Evolutionary conservation across 2,329 filamentous ascomycete species (phyloP), one percentile per base, ranked within the genome.

Genomic region (Clarireedia homoeocarpa): DNA sequence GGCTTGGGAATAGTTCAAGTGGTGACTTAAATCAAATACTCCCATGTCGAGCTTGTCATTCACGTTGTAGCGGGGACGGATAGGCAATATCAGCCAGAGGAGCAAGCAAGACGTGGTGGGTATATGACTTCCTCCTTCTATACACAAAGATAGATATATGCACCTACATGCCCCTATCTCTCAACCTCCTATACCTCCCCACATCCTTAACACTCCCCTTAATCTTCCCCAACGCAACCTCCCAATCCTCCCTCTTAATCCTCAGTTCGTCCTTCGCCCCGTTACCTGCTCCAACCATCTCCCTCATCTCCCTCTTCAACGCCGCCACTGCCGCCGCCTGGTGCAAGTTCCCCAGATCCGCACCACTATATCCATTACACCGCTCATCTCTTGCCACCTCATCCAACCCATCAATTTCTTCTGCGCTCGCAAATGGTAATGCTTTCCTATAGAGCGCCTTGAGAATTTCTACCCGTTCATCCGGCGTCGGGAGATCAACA

Each of bases 401-500:
- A 3, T 81, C 81, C 1, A 94, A 72, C 1, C 75, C 73, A 0
- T 80, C 74, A 10, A 75, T 70, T 53, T 78, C 79, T 4, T 80
- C 74, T 7, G 83, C 71, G 2, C 71, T 73, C 34, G 79, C 75
- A 20, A 75, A 77, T 54, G 75, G 75, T 30, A 84, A 73, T 3
- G 72, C 73, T 47, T 77, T 80, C 56, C 73, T 72, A 64, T 79
- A 82, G 26, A 84, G 74, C 2, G 91, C 89, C 55, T 79, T 79
- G 23, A 99, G 76, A 59, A 99, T 99, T 56, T 95, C 90, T 0
- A 88, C 88, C 14, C 94, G 81, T 69, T 96, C 91, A 6, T 84
- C 78, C 0, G 85, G 76, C 26, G 83, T 85, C 0, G 94, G 94
- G 0, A 97, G 74, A 65, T 94, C 91, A 40, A 99, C 87, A 64